Evolutionary conservation across 352 stramenopile genomes (phyloP).

Genomic region (Phytophthora agathidicida): DNA sequence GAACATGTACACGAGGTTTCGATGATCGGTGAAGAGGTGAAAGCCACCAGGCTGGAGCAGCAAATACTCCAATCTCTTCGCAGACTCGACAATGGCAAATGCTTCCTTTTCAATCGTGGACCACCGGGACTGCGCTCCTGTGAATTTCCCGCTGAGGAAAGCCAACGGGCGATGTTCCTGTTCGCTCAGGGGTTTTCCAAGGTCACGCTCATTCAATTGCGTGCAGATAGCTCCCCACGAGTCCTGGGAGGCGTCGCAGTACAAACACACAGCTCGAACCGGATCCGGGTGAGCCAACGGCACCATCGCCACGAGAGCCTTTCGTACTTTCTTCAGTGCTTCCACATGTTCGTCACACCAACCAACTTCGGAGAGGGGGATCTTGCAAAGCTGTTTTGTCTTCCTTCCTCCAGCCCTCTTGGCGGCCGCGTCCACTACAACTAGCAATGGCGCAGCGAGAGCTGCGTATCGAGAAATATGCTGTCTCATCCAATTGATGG

Average conservation of each 20-base stretch:
- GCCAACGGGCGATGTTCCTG: slow-evolving; percentile 5
- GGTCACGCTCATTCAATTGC: neutral
- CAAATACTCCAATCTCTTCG: slow-evolving; percentile 8
- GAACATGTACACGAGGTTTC: slow-evolving; percentile 26
- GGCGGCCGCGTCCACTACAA: neutral
- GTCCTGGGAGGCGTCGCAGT: slow-evolving; percentile 4
- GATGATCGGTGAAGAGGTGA: slow-evolving; percentile 22
- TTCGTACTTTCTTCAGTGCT: neutral
- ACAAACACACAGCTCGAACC: neutral
- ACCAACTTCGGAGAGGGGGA: neutral
- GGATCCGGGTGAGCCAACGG: slow-evolving; percentile 7
- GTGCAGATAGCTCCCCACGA: slow-evolving; percentile 6
- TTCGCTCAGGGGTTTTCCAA: slow-evolving; percentile 1
- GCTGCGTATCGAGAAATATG: slow-evolving; percentile 10
- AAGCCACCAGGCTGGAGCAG: slow-evolving; percentile 15
- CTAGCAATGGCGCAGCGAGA: neutral
- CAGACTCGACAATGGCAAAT: slow-evolving; percentile 16
- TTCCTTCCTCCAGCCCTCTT: neutral
- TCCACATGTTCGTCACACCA: slow-evolving; percentile 5
- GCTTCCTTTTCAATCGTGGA: slow-evolving; percentile 32
- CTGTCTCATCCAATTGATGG: slow-evolving; percentile 24
- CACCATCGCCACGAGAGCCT: slow-evolving; percentile 2
- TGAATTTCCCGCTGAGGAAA: slow-evolving; percentile 17
- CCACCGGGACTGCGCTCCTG: slow-evolving; percentile 5
- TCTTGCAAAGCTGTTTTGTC: neutral